These are phyloP conservation scores for Aechmea fasciata DNA, from an alignment of 176 grass and related monocot species.

Conservation along the genomic window DNA sequence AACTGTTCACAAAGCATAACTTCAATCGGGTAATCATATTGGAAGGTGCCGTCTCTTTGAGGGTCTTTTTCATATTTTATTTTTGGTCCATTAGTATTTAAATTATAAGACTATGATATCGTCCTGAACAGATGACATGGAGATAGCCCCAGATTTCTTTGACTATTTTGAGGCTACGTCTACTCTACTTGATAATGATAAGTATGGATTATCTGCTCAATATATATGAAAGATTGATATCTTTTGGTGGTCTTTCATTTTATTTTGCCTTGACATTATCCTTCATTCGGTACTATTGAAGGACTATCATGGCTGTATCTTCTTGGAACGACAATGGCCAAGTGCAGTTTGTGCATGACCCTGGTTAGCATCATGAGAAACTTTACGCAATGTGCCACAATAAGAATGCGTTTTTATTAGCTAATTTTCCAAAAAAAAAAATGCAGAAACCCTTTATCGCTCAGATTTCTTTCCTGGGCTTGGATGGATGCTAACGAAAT, in stretches of 20 bases:
- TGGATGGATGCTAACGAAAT: constrained; percentile 97
- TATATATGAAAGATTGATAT: constrained; percentile 3
- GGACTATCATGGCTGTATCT: constrained; percentile 95
- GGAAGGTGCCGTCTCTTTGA: constrained; percentile 55
- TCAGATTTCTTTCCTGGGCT: constrained; percentile 99
- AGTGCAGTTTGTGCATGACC: constrained; percentile 77
- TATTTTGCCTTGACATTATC: constrained; percentile 12
- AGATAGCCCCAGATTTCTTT: constrained; percentile 91
- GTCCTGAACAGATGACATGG: constrained; percentile 91
- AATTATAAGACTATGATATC: constrained; percentile 10
- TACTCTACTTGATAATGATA: constrained; percentile 80
- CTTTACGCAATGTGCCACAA: neutral
- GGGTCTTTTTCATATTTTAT: constrained; percentile 13
- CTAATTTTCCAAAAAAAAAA: constrained; percentile 12
- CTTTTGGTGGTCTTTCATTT: constrained; percentile 2
- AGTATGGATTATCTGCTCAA: constrained; percentile 42
- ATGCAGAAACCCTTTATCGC: constrained; percentile 80
- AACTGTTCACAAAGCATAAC: constrained; percentile 68
- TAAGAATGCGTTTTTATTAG: constrained; percentile 21
- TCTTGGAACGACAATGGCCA: constrained; percentile 99
- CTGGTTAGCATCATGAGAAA: constrained; percentile 43
- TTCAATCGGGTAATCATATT: constrained; percentile 90
- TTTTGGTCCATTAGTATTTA: constrained; percentile 15
- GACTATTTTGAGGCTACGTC: constrained; percentile 86
- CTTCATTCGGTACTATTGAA: constrained; percentile 25